Percentiles rank a stretch among this genome's conserved stretches.
Evolutionary conservation across 306 rosid species (phyloP).

Genomic region (Citrullus colocynthis): DNA sequence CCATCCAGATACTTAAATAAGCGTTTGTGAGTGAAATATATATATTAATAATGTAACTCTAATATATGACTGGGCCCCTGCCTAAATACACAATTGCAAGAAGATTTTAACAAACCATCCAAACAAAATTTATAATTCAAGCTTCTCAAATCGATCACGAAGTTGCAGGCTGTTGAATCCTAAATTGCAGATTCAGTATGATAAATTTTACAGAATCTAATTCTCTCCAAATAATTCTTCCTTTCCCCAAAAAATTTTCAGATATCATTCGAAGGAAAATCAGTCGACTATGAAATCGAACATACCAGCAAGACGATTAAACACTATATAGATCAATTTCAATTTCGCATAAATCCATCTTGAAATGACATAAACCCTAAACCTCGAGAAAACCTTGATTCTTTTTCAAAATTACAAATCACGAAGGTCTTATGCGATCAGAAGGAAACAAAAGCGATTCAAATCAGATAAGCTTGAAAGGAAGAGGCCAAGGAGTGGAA

Average conservation of each 20-base stretch:
- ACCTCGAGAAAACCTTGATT: neutral
- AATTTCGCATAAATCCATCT: neutral
- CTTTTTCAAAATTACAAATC: neutral
- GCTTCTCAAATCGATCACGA: neutral
- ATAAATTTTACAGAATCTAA: neutral
- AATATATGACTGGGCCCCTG: too few relatives aligned
- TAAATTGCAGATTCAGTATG: neutral
- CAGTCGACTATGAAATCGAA: neutral
- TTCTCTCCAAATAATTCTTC: too few relatives aligned
- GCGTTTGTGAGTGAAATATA: too few relatives aligned
- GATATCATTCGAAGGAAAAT: neutral
- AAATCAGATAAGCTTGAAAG: conserved; percentile 79
- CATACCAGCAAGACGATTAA: neutral
- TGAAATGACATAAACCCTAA: neutral
- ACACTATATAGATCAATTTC: neutral
- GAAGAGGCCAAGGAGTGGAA: conserved; percentile 99
- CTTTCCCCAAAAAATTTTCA: neutral
- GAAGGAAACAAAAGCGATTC: neutral
- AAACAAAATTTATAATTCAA: too few relatives aligned
- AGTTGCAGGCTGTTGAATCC: neutral
- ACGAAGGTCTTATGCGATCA: neutral
- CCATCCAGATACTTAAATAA: too few relatives aligned
- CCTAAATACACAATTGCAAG: too few relatives aligned
- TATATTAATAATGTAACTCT: too few relatives aligned
- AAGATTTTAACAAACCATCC: too few relatives aligned